Conservation (phyloP, 495 filamentous ascomycete species). For the Penicillium verhagenii region DNA sequence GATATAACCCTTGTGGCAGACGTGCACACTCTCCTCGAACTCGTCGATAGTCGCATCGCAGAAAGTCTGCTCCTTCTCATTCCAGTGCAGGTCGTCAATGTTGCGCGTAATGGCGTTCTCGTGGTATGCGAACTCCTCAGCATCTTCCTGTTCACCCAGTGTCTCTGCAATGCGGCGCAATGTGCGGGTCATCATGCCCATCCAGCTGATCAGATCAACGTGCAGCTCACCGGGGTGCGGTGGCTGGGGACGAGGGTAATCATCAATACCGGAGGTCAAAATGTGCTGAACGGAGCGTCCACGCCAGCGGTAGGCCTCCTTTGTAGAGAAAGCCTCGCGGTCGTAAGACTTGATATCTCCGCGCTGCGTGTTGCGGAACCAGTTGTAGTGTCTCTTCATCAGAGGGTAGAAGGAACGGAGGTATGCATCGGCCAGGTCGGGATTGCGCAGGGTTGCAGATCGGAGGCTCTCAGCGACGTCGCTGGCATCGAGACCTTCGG, state of each 20-base stretch:
- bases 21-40: conserved; percentile 83
- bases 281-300: conserved; percentile 84
- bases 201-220: conserved; percentile 92
- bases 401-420: conserved; percentile 86
- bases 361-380: conserved; percentile 89
- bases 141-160: conserved; percentile 73
- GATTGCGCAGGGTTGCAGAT: conserved; percentile 62
- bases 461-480: conserved; percentile 38
- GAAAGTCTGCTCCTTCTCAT: conserved; percentile 71
- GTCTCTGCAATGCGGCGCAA: conserved; percentile 73
- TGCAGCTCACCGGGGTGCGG: conserved; percentile 98
- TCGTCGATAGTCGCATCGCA: conserved; percentile 97
- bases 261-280: conserved; percentile 89
- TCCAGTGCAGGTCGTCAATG: conserved; percentile 93
- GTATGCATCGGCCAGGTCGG: conserved; percentile 67
- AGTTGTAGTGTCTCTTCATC: conserved; percentile 84
- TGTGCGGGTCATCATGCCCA: conserved; percentile 87
- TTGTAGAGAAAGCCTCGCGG: conserved; percentile 77
- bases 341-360: conserved; percentile 92
- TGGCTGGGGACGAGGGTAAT: conserved; percentile 91
- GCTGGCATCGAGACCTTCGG: conserved; percentile 18
- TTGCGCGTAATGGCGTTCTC: conserved; percentile 81
- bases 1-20: conserved; percentile 96
- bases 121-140: conserved; percentile 64
- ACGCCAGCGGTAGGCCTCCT: conserved; percentile 94